Percentiles rank a stretch among this genome's conserved stretches.
These are phyloP conservation scores for Cyamopsis tetragonoloba DNA, from an alignment of 306 rosid species.

Conservation along the genomic window DNA sequence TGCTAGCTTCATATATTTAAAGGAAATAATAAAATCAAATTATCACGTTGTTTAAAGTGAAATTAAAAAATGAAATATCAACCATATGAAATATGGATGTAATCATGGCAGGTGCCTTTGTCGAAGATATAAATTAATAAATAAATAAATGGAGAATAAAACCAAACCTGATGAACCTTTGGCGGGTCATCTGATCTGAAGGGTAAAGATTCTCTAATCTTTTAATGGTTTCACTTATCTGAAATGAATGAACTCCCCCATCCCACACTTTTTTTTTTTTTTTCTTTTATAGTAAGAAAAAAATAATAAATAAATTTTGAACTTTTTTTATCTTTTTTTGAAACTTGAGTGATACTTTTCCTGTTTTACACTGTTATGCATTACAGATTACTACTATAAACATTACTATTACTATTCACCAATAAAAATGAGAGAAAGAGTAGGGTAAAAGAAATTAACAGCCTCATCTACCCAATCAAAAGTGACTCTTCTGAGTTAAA, in stretches of 20 bases:
- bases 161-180: not conserved
- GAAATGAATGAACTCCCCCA: no score
- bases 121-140: not conserved
- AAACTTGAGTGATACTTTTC: not conserved
- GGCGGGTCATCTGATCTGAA: not conserved
- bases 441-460: not conserved
- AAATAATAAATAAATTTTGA: no score
- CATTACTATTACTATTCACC: not conserved
- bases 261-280: no score
- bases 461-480: constrained; percentile 1
- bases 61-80: not conserved
- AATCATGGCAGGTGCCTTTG: not conserved
- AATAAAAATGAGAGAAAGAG: not conserved
- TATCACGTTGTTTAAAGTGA: no score
- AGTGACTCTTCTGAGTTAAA: constrained; percentile 29
- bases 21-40: no score
- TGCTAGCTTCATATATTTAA: no score
- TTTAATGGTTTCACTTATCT: no score
- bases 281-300: no score
- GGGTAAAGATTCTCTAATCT: constrained; percentile 12
- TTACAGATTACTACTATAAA: not conserved
- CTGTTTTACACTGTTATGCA: not conserved
- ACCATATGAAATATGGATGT: not conserved
- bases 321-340: no score
- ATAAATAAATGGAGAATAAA: not conserved